phyloP scores from a whole-genome alignment of 1,284 basidiomycete species.

The Mixia osmundae region DNA sequence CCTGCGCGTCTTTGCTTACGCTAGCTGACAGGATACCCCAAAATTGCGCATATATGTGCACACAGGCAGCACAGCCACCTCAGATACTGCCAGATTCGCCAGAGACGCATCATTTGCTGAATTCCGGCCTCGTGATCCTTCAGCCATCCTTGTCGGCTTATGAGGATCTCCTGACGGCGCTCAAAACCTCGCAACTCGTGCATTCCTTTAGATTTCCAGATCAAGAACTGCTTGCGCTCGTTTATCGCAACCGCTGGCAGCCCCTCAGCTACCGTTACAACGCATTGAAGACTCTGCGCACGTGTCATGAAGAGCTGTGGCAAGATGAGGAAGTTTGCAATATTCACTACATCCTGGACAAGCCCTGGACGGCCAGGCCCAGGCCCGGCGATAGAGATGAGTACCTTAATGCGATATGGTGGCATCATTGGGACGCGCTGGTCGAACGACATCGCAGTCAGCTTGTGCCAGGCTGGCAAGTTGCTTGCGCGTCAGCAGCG shows the following conservation, averaged over 20 bases:
- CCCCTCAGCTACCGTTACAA: slow-evolving; percentile 37
- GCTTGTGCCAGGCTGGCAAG: background rate
- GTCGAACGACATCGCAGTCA: background rate
- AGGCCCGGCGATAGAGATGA: slow-evolving; percentile 20
- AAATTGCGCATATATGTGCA: slow-evolving; percentile 51
- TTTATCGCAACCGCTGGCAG: slow-evolving; percentile 39
- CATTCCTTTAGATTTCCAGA: slow-evolving; percentile 60
- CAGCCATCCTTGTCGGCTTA: slow-evolving; percentile 39
- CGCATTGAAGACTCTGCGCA: slow-evolving; percentile 50
- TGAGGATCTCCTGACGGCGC: slow-evolving; percentile 31
- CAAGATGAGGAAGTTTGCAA: slow-evolving; percentile 41
- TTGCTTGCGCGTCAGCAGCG: background rate
- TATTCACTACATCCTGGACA: slow-evolving; percentile 22
- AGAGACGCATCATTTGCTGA: slow-evolving; percentile 52
- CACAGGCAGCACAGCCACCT: slow-evolving; percentile 26
- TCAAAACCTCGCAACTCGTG: slow-evolving; percentile 44
- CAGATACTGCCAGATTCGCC: slow-evolving; percentile 28
- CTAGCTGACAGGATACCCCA: slow-evolving; percentile 43
- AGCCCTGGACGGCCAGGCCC: slow-evolving; percentile 33
- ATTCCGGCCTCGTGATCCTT: slow-evolving; percentile 69
- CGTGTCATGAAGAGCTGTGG: slow-evolving; percentile 47
- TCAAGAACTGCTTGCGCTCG: slow-evolving; percentile 66
- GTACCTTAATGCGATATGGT: slow-evolving; percentile 9
- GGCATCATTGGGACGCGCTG: slow-evolving; percentile 3
- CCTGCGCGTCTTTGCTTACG: too few species aligned